phyloP scores from a whole-genome alignment of 495 filamentous ascomycete genomes.

The Elaphomyces granulatus region DNA sequence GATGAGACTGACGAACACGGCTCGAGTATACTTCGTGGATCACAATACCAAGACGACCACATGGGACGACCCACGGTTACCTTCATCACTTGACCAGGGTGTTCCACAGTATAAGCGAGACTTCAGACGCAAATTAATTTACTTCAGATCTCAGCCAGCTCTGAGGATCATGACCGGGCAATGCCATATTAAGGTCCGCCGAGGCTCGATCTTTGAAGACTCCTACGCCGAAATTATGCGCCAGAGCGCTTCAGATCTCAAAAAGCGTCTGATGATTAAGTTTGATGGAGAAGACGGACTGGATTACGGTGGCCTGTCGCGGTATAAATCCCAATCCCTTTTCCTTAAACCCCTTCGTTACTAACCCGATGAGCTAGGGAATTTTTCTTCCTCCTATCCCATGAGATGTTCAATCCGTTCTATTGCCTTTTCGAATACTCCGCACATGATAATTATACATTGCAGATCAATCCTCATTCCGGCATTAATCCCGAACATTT shows the following conservation, averaged over 20 bases:
- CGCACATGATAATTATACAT: conserved; percentile 98
- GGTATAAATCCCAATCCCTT: conserved; percentile 27
- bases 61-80: conserved; percentile 95
- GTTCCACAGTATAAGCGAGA: conserved; percentile 99
- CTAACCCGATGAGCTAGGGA: conserved; percentile 64
- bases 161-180: conserved; percentile 90
- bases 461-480: conserved; percentile 99
- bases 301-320: conserved; percentile 94
- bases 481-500: conserved; percentile 99
- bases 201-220: conserved; percentile 96
- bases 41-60: conserved; percentile 99
- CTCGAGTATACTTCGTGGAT: conserved; percentile 95
- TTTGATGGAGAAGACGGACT: conserved; percentile 97
- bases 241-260: conserved; percentile 88
- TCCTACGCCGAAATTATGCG: conserved; percentile 97
- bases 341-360: background rate
- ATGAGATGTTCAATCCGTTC: conserved; percentile 99
- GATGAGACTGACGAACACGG: conserved; percentile 97
- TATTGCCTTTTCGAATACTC: conserved; percentile 99
- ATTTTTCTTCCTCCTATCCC: conserved; percentile 99
- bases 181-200: conserved; percentile 93
- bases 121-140: conserved; percentile 93
- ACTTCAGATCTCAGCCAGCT: conserved; percentile 96
- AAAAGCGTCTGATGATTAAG: conserved; percentile 98
- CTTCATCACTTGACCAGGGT: conserved; percentile 93